phyloP scores from a whole-genome alignment of 2,329 filamentous ascomycete species.

The Cladophialophora chaetospira region DNA sequence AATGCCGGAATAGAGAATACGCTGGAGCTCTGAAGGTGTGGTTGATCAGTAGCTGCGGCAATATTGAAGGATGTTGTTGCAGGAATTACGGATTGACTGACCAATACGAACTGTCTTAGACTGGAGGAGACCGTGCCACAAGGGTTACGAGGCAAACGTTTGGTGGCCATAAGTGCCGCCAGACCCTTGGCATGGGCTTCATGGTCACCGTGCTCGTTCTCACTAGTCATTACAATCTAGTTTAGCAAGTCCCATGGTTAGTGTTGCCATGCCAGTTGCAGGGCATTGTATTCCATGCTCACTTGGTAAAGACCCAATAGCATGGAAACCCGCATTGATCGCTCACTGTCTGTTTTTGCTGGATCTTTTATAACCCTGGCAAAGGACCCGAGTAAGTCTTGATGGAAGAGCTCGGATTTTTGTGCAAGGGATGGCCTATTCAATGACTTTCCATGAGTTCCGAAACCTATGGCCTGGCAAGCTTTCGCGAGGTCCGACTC shows the following conservation, averaged over 20 bases:
- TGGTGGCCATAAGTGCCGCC: neutral
- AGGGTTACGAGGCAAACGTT: neutral
- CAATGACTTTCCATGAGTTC: neutral
- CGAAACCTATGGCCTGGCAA: neutral
- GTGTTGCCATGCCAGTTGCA: neutral
- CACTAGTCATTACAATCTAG: neutral
- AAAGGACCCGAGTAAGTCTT: neutral
- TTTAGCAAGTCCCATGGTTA: neutral
- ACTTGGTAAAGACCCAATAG: neutral
- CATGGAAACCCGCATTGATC: neutral
- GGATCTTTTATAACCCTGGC: neutral
- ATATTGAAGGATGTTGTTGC: too few species aligned
- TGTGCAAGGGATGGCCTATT: neutral
- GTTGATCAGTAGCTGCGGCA: neutral
- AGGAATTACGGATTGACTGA: neutral
- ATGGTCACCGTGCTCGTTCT: neutral
- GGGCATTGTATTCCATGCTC: neutral
- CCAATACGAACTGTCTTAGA: neutral
- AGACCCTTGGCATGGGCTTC: conserved; percentile 1
- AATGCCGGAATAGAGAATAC: neutral
- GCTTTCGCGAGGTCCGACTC: neutral
- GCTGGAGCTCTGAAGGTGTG: neutral
- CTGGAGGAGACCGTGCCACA: neutral
- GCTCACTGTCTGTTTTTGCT: neutral
- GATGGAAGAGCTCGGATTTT: neutral